These are phyloP conservation scores for Suillus sp. DNA, from an alignment of 768 basidiomycete genomes.

Conservation along the genomic window DNA sequence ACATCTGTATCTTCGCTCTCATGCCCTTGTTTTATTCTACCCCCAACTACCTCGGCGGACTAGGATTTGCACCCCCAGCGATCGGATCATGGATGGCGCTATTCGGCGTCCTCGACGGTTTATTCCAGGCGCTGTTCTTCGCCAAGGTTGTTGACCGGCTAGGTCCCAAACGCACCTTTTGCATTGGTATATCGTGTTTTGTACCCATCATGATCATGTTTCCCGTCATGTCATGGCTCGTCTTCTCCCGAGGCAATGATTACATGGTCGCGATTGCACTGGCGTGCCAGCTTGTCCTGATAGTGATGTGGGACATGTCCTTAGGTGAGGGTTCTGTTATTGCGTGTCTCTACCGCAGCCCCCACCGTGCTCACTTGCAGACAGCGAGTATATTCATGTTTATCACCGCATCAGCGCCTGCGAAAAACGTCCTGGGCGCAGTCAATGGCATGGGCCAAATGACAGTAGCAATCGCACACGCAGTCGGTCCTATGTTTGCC, in stretches of 20 bases:
- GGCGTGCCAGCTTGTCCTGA: slow-evolving; percentile 46
- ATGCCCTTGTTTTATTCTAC: slow-evolving; percentile 33
- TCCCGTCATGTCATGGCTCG: slow-evolving; percentile 25
- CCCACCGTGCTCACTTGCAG: neutral
- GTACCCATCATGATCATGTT: slow-evolving; percentile 25
- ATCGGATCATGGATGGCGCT: slow-evolving; percentile 30
- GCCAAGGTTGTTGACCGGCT: slow-evolving; percentile 23
- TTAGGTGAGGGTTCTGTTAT: slow-evolving; percentile 47
- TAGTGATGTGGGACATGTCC: slow-evolving; percentile 51
- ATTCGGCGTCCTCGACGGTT: slow-evolving; percentile 26
- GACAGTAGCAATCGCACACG: slow-evolving; percentile 47
- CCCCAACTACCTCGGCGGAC: slow-evolving; percentile 28
- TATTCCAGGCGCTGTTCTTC: slow-evolving; percentile 30
- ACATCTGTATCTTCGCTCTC: slow-evolving; percentile 31
- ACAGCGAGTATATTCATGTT: slow-evolving; percentile 36
- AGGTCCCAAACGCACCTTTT: slow-evolving; percentile 30
- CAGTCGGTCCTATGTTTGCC: slow-evolving; percentile 54
- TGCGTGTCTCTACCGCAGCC: neutral
- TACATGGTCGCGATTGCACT: slow-evolving; percentile 48
- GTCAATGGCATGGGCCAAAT: slow-evolving; percentile 61
- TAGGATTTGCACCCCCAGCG: slow-evolving; percentile 27
- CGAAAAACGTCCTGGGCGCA: slow-evolving; percentile 44
- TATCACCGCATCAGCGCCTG: slow-evolving; percentile 33
- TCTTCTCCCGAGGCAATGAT: slow-evolving; percentile 27
- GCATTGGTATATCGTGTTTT: slow-evolving; percentile 20